Evolutionary conservation across 768 basidiomycete species (phyloP).

Genomic region (Boletus rufocinnamomeus): DNA sequence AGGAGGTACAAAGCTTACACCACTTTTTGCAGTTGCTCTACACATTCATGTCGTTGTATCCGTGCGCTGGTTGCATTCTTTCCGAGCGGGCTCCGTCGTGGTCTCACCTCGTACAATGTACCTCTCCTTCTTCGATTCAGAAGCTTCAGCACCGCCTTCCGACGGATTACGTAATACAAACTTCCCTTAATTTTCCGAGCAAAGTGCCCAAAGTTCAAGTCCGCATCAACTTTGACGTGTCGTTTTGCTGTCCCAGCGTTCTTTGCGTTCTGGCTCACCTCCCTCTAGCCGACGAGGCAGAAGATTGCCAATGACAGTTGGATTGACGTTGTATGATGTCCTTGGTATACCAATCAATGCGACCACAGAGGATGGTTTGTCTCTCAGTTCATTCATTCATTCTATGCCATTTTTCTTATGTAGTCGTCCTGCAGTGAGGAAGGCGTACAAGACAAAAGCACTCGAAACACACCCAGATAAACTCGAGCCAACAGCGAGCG

Average conservation of each 20-base stretch:
- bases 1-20: neutral
- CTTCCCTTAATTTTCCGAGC: neutral
- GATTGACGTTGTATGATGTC: constrained; percentile 42
- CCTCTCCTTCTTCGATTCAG: too few species aligned
- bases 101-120: neutral
- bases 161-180: neutral
- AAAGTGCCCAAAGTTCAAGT: neutral
- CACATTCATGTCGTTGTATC: neutral
- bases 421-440: constrained; percentile 45
- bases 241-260: neutral
- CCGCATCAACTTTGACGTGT: neutral
- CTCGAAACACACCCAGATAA: constrained; percentile 77
- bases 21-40: neutral
- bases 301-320: constrained; percentile 30
- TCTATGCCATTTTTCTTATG: neutral
- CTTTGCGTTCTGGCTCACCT: neutral
- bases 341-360: constrained; percentile 49
- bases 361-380: constrained; percentile 54
- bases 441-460: constrained; percentile 65
- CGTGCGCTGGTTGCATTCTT: neutral
- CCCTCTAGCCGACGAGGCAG: neutral
- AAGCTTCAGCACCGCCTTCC: neutral
- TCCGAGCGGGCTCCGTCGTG: neutral
- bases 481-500: constrained; percentile 53
- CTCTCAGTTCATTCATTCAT: neutral